A percentile compares a stretch with the other conserved stretches of the same genome.
phyloP scores from a whole-genome alignment of 495 filamentous ascomycete genomes.

The Neurospora sp. region DNA sequence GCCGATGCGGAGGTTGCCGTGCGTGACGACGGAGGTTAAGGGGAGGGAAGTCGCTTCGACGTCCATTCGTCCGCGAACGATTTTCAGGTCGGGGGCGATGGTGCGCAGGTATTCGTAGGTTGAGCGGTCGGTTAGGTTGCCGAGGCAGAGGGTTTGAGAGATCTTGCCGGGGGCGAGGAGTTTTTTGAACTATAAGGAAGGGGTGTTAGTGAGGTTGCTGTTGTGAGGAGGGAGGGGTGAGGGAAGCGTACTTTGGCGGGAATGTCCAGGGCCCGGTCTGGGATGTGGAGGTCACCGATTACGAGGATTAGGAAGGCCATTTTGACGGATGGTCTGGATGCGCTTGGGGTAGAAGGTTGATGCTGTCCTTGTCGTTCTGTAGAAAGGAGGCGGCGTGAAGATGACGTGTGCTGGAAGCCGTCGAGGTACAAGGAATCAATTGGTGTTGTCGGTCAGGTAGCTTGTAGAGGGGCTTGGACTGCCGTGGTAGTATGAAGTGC shows the following conservation, averaged over 20 bases:
- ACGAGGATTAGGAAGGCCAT: conserved; percentile 61
- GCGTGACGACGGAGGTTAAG: conserved; percentile 85
- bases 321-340: not conserved
- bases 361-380: not conserved
- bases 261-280: conserved; percentile 83
- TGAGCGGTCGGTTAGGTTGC: conserved; percentile 89
- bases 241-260: conserved; percentile 62
- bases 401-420: not conserved
- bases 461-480: not conserved
- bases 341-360: not conserved
- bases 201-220: not conserved
- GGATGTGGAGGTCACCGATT: conserved; percentile 96
- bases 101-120: conserved; percentile 91
- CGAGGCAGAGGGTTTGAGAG: conserved; percentile 90
- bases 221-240: no score
- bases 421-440: not conserved
- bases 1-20: conserved; percentile 86
- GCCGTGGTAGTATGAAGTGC: not conserved
- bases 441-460: not conserved
- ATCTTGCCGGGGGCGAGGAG: conserved; percentile 98
- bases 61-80: conserved; percentile 91
- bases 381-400: not conserved
- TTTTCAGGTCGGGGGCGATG: conserved; percentile 87
- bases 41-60: conserved; percentile 85
- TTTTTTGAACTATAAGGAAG: conserved; percentile 74